A percentile compares a stretch with the other conserved stretches of the same genome.
Conservation (phyloP, 345 rosid species). For the Raphanus sativus region DNA sequence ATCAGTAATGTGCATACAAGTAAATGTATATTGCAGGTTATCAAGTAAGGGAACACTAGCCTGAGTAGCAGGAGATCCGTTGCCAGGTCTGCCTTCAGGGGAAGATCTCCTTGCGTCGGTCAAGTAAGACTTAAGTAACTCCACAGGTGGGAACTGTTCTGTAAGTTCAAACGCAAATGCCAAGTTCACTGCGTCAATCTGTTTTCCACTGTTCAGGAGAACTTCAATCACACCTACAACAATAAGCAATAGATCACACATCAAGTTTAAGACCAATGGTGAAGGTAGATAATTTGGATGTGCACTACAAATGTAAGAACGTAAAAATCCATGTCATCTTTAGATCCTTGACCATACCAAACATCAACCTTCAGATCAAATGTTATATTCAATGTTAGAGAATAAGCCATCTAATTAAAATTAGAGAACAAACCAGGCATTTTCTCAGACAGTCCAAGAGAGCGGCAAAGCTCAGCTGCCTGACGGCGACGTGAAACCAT, state of each 20-base stretch:
- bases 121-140: constrained; percentile 77
- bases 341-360: constrained; percentile 9
- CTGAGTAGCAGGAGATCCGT: constrained; percentile 61
- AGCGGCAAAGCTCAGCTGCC: constrained; percentile 87
- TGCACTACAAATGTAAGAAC: neutral
- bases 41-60: constrained; percentile 40
- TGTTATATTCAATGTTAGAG: neutral
- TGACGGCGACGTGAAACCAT: constrained; percentile 99
- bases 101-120: constrained; percentile 72
- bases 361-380: neutral
- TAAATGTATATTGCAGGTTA: neutral
- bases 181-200: constrained; percentile 94
- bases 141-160: constrained; percentile 76
- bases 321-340: neutral
- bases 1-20: neutral
- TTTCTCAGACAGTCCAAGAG: constrained; percentile 82
- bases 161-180: constrained; percentile 95
- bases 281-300: constrained; percentile 11
- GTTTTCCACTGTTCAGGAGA: constrained; percentile 81
- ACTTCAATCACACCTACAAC: constrained; percentile 78
- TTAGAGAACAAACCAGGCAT: constrained; percentile 82
- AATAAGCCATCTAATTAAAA: neutral
- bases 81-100: constrained; percentile 64
- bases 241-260: neutral
- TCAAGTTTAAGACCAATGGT: constrained; percentile 13